Conservation (phyloP, 2,329 filamentous ascomycete species). For the Phialocephala subalpina region DNA sequence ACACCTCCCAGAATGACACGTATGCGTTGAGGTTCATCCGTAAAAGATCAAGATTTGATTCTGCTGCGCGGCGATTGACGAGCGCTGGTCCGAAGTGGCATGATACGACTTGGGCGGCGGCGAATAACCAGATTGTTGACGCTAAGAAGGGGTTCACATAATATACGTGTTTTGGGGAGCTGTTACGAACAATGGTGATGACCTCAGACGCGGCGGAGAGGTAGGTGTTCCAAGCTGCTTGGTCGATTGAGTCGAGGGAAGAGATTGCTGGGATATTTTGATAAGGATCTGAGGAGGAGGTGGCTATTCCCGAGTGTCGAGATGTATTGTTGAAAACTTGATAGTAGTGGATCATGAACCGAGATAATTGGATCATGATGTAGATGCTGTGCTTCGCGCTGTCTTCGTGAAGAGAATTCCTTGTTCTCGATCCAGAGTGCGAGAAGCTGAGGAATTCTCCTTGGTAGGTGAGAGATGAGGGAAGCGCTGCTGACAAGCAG, state of each 20-base stretch:
- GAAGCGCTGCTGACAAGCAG: slow-evolving; percentile 25
- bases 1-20: slow-evolving; percentile 18
- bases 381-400: slow-evolving; percentile 28
- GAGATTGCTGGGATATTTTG: no score
- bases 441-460: slow-evolving; percentile 25
- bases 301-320: slow-evolving; percentile 1
- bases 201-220: slow-evolving; percentile 27
- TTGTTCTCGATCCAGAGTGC: not conserved
- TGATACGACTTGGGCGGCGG: slow-evolving; percentile 27
- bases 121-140: slow-evolving; percentile 33
- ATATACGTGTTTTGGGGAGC: slow-evolving; percentile 23
- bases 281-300: not conserved
- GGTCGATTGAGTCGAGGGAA: no score
- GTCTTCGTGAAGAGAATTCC: slow-evolving; percentile 19
- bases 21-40: slow-evolving; percentile 19
- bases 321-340: slow-evolving; percentile 26
- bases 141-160: slow-evolving; percentile 33
- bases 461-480: slow-evolving; percentile 16
- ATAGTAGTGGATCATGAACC: slow-evolving; percentile 33
- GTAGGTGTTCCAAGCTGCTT: slow-evolving; percentile 27
- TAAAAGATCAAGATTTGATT: slow-evolving; percentile 31
- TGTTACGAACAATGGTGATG: slow-evolving; percentile 21
- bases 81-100: slow-evolving; percentile 18
- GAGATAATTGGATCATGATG: slow-evolving; percentile 31
- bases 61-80: slow-evolving; percentile 8